Base-by-base conservation (phyloP, 225 moss, liverwort and hornwort genomes). In the Sphagnum tenellum region DNA sequence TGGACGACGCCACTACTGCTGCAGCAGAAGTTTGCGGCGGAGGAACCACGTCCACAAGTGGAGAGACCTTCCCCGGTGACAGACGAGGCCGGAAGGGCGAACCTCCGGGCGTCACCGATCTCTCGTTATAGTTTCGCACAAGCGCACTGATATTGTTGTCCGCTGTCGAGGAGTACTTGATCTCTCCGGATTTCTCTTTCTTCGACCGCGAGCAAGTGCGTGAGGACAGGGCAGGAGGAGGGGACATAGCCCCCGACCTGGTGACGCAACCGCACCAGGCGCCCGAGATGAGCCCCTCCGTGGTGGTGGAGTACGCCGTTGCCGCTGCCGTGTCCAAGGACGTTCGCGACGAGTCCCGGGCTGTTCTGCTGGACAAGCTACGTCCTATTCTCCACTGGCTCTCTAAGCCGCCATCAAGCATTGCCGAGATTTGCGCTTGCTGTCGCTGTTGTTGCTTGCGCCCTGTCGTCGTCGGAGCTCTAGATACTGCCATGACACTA, bases 11-110 rank as follows among this genome's bases (percentile, higher is more conserved):
- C 57, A 71, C 13, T 0, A 9, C 72, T 11, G 49, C 55, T 12
- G 67, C 61, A 47, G 68, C 75, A 0, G 47, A 59, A 3, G 65
- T 63, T 58, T 67, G 69, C 10, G 86, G 82, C 48, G 78, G 73
- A 7, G 82, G 82, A 52, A 70, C 72, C 3, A 65, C 79, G 56
- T 91, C 91, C 71, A 87, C 80, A 48, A 91, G 63, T 0, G 91
- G 91, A 12, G 91, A 89, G 66, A 91, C 91, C 60, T 91, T 91
- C 8, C 91, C 91, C 0, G 91, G 91, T 29, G 91, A 91, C 11
- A 89, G 56, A 50, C 86, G 73, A 44, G 89, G 91, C 11, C 91
- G 84, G 62, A 91, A 89, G 0, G 91, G 91, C 8, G 91, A 91
- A 29, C 83, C 74, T 0, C 83, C 83, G 0, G 83, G 76, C 4